Conservation (phyloP, 2,329 filamentous ascomycete species). For the Neobulgaria alba region DNA sequence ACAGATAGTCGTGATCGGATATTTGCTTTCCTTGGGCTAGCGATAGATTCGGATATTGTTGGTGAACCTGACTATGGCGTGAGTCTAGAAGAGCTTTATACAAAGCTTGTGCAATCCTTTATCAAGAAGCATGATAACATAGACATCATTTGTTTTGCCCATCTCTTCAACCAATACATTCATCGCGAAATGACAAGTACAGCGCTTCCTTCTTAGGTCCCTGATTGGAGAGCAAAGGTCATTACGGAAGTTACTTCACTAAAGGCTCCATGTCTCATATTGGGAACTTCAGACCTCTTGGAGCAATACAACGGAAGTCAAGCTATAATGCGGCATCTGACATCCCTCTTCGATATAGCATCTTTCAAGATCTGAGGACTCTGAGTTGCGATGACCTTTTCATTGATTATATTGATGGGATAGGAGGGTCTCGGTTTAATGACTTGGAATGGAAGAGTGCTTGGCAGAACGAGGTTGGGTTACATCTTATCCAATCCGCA, state of each 20-base stretch:
- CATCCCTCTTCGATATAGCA: not conserved
- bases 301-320: not conserved
- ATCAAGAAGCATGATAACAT: slow-evolving; percentile 4
- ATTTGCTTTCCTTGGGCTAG: slow-evolving; percentile 12
- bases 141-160: slow-evolving; percentile 9
- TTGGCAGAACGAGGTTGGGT: not conserved
- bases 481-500: not conserved
- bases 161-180: slow-evolving; percentile 4
- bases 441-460: not conserved
- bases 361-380: slow-evolving; percentile 4
- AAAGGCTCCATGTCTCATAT: slow-evolving; percentile 4
- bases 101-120: slow-evolving; percentile 5
- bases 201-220: slow-evolving; percentile 12
- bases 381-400: slow-evolving; percentile 6
- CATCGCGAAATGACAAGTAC: not conserved
- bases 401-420: slow-evolving; percentile 9
- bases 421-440: slow-evolving; percentile 4
- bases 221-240: slow-evolving; percentile 11
- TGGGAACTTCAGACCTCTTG: slow-evolving; percentile 7
- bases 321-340: slow-evolving; percentile 1
- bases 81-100: slow-evolving; percentile 4
- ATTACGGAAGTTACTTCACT: slow-evolving; percentile 5
- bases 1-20: slow-evolving; percentile 13
- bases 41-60: slow-evolving; percentile 2
- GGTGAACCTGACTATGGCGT: slow-evolving; percentile 6